phyloP scores from a whole-genome alignment of 2,329 filamentous ascomycete genomes.

The Neocatenulostroma microsporum region DNA sequence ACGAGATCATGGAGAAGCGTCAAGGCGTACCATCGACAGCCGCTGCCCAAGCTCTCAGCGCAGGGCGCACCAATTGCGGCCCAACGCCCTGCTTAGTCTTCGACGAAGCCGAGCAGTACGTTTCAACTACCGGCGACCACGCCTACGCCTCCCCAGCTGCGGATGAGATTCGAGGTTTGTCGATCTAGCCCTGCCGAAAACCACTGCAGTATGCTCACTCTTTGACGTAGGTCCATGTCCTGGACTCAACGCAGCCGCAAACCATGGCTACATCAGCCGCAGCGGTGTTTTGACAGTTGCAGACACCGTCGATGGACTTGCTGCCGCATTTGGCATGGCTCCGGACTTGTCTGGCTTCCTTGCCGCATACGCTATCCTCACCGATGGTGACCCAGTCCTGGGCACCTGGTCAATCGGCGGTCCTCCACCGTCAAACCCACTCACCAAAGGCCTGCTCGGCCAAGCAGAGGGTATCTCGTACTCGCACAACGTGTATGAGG shows the following conservation, averaged over 20 bases:
- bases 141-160: slow-evolving; percentile 15
- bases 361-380: slow-evolving; percentile 26
- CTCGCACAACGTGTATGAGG: slow-evolving; percentile 31
- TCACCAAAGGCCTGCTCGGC: slow-evolving; percentile 14
- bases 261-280: slow-evolving; percentile 21
- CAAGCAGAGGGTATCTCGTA: slow-evolving; percentile 19
- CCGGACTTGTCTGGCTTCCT: slow-evolving; percentile 23
- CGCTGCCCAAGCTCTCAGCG: slow-evolving; percentile 2
- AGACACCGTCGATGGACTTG: slow-evolving; percentile 21
- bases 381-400: slow-evolving; percentile 21
- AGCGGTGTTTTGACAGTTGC: slow-evolving; percentile 26
- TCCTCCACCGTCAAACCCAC: slow-evolving; percentile 12
- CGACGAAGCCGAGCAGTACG: slow-evolving; percentile 18
- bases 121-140: slow-evolving; percentile 16
- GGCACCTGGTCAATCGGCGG: slow-evolving; percentile 28
- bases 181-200: too few relatives aligned
- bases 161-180: slow-evolving; percentile 15
- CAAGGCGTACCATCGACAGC: background rate
- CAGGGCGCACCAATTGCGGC: slow-evolving; percentile 7
- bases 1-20: background rate
- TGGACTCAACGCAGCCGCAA: slow-evolving; percentile 21
- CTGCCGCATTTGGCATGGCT: slow-evolving; percentile 21
- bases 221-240: too few relatives aligned
- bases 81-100: slow-evolving; percentile 10
- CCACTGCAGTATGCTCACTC: too few relatives aligned